Base-by-base conservation (phyloP, 805 yeast genomes). In the Metschnikowia lochheadii region DNA sequence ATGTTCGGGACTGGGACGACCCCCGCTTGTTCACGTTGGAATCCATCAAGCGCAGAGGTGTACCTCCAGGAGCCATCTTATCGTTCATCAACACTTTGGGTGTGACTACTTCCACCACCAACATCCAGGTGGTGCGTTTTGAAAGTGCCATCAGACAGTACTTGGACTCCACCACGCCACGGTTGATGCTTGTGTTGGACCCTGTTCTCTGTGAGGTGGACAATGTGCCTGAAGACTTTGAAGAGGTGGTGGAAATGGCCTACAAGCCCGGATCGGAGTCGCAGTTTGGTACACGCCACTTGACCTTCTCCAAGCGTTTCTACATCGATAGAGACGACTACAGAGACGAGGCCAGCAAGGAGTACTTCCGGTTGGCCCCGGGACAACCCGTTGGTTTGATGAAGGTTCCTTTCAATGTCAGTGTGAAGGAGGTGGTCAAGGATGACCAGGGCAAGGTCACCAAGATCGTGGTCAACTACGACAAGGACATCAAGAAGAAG, bases 1-100 rank as follows among this genome's bases (percentile, higher is more conserved):
- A 78, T 62, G 99, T 94, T 21, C 83, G 96, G 68, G 97, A 89
- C 42, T 94, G 99, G 99, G 95, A 94, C 69, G 99, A 94, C 70
- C 99, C 99, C 62, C 82, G 99, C 64, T 78, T 94, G 66, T 94
- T 84, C 70, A 94, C 99, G 5, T 79, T 94, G 61, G 99, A 90
- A 60, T 96, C 94, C 46, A 83, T 94, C 54, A 85, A 89, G 66
- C 87, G 99, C 68, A 88, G 99, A 66, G 99, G 99, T 75, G 85
- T 94, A 7, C 99, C 99, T 58, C 99, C 99, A 11, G 97, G 98
- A 41, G 97, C 98, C 29, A 89, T 94, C 66, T 78, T 94, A 65
- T 81, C 90, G 32, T 94, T 94, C 67, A 87, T 94, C 63, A 89
- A 91, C 67, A 92, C 97, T 42, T 79, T 94, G 60, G 99, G 99